Evolutionary conservation across 208 protist species (phyloP).

Genomic region (Leptomonas pyrrhocoris): DNA sequence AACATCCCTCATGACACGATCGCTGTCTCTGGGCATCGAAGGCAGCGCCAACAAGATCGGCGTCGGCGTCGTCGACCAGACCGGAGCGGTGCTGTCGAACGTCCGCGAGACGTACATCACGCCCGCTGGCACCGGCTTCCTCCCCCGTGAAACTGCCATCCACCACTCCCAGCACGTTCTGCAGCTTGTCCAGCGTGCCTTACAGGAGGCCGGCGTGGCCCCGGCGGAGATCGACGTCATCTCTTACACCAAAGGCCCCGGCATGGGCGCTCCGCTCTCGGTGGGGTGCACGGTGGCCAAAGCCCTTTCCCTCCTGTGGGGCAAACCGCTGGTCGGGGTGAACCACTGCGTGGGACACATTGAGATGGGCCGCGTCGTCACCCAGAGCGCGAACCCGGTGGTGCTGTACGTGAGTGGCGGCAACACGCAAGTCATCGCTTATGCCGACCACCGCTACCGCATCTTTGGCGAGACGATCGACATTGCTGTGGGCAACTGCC

Average conservation of each 20-base stretch:
- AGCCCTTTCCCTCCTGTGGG: slow-evolving; percentile 84
- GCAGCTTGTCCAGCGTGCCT: slow-evolving; percentile 90
- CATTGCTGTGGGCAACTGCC: slow-evolving; percentile 99
- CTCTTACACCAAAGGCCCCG: slow-evolving; percentile 97
- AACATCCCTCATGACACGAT: slow-evolving; percentile 18
- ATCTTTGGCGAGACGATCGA: slow-evolving; percentile 99
- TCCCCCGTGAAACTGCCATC: slow-evolving; percentile 97
- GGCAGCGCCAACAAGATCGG: slow-evolving; percentile 99
- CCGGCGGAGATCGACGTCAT: slow-evolving; percentile 92
- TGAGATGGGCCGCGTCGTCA: slow-evolving; percentile 99
- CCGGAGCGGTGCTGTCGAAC: slow-evolving; percentile 97
- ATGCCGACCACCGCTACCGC: slow-evolving; percentile 94
- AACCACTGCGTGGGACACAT: slow-evolving; percentile 99
- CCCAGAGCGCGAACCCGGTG: slow-evolving; percentile 95
- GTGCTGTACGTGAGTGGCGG: slow-evolving; percentile 99
- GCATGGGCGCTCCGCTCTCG: slow-evolving; percentile 97
- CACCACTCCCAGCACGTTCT: slow-evolving; percentile 95
- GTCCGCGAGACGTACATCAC: slow-evolving; percentile 97
- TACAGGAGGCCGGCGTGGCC: slow-evolving; percentile 88
- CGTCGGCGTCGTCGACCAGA: slow-evolving; percentile 95
- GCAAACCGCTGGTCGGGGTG: slow-evolving; percentile 95
- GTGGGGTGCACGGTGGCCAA: slow-evolving; percentile 85
- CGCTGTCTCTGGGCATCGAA: slow-evolving; percentile 96
- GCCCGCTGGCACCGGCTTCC: slow-evolving; percentile 98
- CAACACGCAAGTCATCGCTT: slow-evolving; percentile 99